Conservation (phyloP, 768 basidiomycete genomes). For the Podaxis sp. region DNA sequence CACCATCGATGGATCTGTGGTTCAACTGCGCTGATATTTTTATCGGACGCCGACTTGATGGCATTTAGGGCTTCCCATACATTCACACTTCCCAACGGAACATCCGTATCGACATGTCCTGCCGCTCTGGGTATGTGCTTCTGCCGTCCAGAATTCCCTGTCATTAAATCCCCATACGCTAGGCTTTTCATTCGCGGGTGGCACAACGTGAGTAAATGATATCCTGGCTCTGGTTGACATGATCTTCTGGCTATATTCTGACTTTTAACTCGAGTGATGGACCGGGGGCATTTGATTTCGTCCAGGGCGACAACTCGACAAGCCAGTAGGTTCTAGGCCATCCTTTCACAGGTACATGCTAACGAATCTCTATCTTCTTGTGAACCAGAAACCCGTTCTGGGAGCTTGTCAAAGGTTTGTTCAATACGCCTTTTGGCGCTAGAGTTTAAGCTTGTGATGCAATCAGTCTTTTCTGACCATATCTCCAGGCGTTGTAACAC, state of each 20-base stretch:
- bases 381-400: conserved; percentile 70
- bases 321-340: conserved; percentile 44
- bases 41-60: neutral
- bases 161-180: conserved; percentile 9
- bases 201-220: conserved; percentile 60
- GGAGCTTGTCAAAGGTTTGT: conserved; percentile 71
- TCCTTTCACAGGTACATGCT: neutral
- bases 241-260: conserved; percentile 1
- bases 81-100: conserved; percentile 67
- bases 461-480: conserved; percentile 15
- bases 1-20: neutral
- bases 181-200: conserved; percentile 79
- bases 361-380: conserved; percentile 15
- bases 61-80: conserved; percentile 55
- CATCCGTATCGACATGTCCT: conserved; percentile 70
- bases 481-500: conserved; percentile 56
- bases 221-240: neutral
- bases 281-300: conserved; percentile 76
- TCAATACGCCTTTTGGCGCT: neutral
- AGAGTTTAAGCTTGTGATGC: conserved; percentile 13
- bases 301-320: conserved; percentile 66
- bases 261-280: conserved; percentile 53
- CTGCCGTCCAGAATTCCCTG: neutral
- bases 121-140: conserved; percentile 63
- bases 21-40: neutral